A percentile compares a stretch with the other conserved stretches of the same genome.
These are phyloP conservation scores for Hyphopichia wangnamkhiaoensis DNA, from an alignment of 1,139 yeast species.

Conservation along the genomic window DNA sequence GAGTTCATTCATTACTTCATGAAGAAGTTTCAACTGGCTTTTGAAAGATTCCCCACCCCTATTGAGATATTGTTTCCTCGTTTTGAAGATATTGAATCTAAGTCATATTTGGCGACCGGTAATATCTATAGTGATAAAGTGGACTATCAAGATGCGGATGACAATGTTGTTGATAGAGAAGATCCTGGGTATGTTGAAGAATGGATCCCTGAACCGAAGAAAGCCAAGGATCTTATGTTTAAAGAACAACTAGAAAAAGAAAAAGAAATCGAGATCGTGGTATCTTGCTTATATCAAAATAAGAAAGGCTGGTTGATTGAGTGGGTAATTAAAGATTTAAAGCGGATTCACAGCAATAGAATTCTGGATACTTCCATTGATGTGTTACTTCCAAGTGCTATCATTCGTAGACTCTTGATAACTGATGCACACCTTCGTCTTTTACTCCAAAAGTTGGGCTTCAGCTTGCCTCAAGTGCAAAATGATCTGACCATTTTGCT, in stretches of 20 bases:
- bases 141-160: slow-evolving; percentile 3
- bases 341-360: slow-evolving; percentile 26
- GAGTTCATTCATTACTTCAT: slow-evolving; percentile 69
- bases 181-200: slow-evolving; percentile 6
- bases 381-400: slow-evolving; percentile 18
- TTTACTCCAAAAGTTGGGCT: slow-evolving; percentile 33
- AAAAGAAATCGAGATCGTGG: slow-evolving; percentile 19
- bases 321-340: slow-evolving; percentile 46
- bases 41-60: slow-evolving; percentile 56
- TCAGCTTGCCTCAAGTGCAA: slow-evolving; percentile 31
- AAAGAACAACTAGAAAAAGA: slow-evolving; percentile 10
- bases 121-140: slow-evolving; percentile 30
- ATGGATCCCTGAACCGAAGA: slow-evolving; percentile 14
- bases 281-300: slow-evolving; percentile 50
- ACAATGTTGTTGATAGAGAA: background rate
- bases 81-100: slow-evolving; percentile 45
- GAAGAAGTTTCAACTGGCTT: slow-evolving; percentile 55
- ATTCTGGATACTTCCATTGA: slow-evolving; percentile 15
- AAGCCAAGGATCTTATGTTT: slow-evolving; percentile 8
- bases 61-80: slow-evolving; percentile 72
- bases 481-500: slow-evolving; percentile 6
- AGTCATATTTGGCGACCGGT: slow-evolving; percentile 50
- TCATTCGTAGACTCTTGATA: slow-evolving; percentile 29
- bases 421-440: slow-evolving; percentile 39
- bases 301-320: slow-evolving; percentile 42